phyloP scores from a whole-genome alignment of 192 early-diverging fungal genomes.

The Mortierella hygrophila region DNA sequence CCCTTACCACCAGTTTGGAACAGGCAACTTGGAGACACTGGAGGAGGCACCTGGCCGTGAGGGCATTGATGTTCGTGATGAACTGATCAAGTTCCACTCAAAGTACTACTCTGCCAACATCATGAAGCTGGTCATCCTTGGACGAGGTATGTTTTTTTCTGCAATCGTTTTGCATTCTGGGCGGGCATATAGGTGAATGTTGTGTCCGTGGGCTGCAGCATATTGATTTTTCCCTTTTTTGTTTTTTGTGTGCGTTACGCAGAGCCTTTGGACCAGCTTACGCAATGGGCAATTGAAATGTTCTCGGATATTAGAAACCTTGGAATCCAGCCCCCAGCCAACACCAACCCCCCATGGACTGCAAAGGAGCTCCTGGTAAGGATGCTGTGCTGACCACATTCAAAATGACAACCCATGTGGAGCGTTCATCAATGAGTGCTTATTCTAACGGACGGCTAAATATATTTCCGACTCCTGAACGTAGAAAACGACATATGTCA shows the following conservation, averaged over 20 bases:
- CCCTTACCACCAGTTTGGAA: conserved; percentile 92
- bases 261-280: conserved; percentile 90
- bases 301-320: conserved; percentile 86
- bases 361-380: conserved; percentile 74
- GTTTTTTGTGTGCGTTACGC: neutral
- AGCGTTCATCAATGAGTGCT: neutral
- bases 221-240: neutral
- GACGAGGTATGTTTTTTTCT: conserved; percentile 64
- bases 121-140: conserved; percentile 92
- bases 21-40: conserved; percentile 91
- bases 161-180: neutral
- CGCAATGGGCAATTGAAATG: conserved; percentile 84
- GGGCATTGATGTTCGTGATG: conserved; percentile 86
- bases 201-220: neutral
- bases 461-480: neutral
- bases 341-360: conserved; percentile 79
- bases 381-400: neutral
- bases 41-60: conserved; percentile 69
- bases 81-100: conserved; percentile 89
- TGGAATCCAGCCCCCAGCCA: conserved; percentile 77
- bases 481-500: conserved; percentile 76
- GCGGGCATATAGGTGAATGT: neutral
- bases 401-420: neutral
- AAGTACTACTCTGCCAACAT: conserved; percentile 96
- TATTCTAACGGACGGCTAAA: neutral